phyloP scores from a whole-genome alignment of 192 early-diverging fungal genomes.

The Thamnidium elegans region DNA sequence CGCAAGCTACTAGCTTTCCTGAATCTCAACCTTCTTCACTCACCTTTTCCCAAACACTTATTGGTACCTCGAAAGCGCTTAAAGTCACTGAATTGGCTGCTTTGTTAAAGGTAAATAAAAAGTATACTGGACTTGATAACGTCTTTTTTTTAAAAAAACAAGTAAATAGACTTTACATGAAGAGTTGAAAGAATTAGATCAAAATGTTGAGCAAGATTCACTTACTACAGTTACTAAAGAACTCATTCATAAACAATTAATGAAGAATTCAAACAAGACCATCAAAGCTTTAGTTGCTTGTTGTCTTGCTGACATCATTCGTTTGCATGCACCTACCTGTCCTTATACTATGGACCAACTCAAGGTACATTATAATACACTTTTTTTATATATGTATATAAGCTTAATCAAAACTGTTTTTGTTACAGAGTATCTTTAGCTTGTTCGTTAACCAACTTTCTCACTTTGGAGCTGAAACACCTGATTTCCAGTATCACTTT shows the following conservation, averaged over 20 bases:
- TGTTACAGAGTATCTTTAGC: conserved; percentile 67
- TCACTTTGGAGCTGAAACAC: conserved; percentile 52
- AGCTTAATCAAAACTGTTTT: not conserved
- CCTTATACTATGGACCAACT: conserved; percentile 82
- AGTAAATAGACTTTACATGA: conserved; percentile 67
- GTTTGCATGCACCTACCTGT: conserved; percentile 91
- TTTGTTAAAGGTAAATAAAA: conserved; percentile 47
- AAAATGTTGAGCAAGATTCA: conserved; percentile 74
- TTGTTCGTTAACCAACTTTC: conserved; percentile 79
- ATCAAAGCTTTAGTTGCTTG: conserved; percentile 73
- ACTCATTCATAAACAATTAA: conserved; percentile 63
- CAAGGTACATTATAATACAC: conserved; percentile 44
- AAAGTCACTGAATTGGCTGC: conserved; percentile 47
- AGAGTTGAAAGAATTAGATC: conserved; percentile 69
- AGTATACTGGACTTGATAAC: no score
- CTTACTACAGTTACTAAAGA: conserved; percentile 63
- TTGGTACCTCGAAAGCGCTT: conserved; percentile 39
- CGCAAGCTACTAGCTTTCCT: no score
- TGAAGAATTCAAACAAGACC: conserved; percentile 77
- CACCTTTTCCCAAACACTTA: not conserved
- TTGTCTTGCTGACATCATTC: conserved; percentile 89
- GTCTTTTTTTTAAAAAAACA: not conserved
- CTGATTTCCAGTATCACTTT: conserved; percentile 72
- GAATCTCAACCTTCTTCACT: no score
- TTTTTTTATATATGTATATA: not conserved